These are phyloP conservation scores for Emmonsia crescens DNA, from an alignment of 2,329 filamentous ascomycete genomes.

Conservation along the genomic window DNA sequence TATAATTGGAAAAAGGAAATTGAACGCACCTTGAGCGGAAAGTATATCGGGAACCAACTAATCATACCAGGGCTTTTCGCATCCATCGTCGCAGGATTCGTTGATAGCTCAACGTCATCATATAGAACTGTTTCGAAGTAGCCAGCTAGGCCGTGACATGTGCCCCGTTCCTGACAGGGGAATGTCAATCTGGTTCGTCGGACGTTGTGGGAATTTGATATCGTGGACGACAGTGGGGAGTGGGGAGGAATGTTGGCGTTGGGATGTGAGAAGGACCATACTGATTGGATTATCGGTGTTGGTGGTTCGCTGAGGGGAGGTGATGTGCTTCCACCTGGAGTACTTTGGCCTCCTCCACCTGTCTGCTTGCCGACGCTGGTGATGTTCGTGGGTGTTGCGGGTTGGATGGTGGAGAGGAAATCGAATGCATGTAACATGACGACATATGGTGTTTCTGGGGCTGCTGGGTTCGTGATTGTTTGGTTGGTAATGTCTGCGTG, in stretches of 20 bases:
- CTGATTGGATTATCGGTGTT: constrained; percentile 31
- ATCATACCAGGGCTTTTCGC: constrained; percentile 96
- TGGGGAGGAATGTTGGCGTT: constrained; percentile 29
- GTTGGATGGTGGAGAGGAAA: constrained; percentile 54
- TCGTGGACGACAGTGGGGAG: constrained; percentile 30
- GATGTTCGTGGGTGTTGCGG: constrained; percentile 3
- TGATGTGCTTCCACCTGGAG: constrained; percentile 14
- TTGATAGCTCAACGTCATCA: constrained; percentile 74
- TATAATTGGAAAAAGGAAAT: neutral
- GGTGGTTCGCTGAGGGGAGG: constrained; percentile 23
- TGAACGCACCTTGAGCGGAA: constrained; percentile 71
- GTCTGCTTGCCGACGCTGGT: neutral
- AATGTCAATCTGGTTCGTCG: constrained; percentile 71
- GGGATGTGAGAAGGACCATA: constrained; percentile 36
- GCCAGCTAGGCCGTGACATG: constrained; percentile 81
- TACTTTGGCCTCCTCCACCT: neutral
- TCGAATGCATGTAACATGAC: constrained; percentile 86
- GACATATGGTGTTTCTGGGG: constrained; percentile 87
- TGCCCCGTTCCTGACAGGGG: constrained; percentile 63
- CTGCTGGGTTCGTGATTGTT: constrained; percentile 51
- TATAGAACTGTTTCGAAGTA: constrained; percentile 98
- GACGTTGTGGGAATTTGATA: constrained; percentile 83
- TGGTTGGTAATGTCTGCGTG: constrained; percentile 67
- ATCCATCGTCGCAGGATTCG: constrained; percentile 83
- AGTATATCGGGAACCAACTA: constrained; percentile 98